Base-by-base conservation (phyloP, 768 basidiomycete species). In the Hebeloma cylindrosporum region DNA sequence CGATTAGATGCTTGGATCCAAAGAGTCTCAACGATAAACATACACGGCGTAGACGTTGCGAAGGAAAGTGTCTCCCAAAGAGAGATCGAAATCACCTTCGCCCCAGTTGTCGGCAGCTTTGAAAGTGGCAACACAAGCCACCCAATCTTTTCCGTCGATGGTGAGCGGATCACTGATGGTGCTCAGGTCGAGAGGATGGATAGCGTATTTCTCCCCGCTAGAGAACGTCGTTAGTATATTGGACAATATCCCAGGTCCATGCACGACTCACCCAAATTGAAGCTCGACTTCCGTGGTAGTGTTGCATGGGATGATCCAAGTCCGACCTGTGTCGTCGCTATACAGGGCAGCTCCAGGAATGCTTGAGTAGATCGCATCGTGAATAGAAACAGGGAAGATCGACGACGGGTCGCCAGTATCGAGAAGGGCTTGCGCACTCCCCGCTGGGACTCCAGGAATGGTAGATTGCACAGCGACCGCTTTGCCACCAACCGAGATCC, bases 21-120 rank as follows among this genome's bases (percentile, higher is more conserved):
- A n/a, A 10, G 6, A 27, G n/a, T 14, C 14, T 4, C 22, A 22
- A 18, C 6, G 22, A 44, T 5, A 34, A 26, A 46, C 71, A 4
- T 58, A 74, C 72, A 72, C 66, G 0, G 68, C 59, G 43, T 75
- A 74, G 18, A 72, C 68, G 41, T 75, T 75, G 25, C 74, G 69
- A 53, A 75, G 64, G 57, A 73, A 74, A 3, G 68, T 60, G 47
- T 71, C 71, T 1, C 74, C 74, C 29, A 74, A 63, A 1, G 70
- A 36, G n/a, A 64, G 63, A 18, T 75, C 74, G 21, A 68, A 59
- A 10, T 61, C 72, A 18, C 44, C 45, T 2, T 30, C 48, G 5
- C 52, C 54, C 28, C 56, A 42, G 14, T 37, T 40, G 8, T 70
- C 64, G 2, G 60, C 59, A 2, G 58, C 53, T 1, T 56, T 61